phyloP scores from a whole-genome alignment of 1,284 basidiomycete species.

The Irpex rosettiformis region DNA sequence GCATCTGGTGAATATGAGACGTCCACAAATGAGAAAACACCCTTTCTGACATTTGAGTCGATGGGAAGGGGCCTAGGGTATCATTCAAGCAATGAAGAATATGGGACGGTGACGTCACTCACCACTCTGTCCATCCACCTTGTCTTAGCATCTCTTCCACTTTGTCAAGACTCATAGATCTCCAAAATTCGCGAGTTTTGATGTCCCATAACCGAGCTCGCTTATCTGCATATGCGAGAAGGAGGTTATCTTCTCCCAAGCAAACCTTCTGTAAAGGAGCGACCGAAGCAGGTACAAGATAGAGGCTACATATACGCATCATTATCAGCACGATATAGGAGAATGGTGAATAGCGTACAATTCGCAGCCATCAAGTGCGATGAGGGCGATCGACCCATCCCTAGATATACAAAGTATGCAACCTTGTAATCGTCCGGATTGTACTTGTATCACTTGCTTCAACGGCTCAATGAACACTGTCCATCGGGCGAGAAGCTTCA shows the following conservation, averaged over 20 bases:
- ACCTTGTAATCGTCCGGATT: slow-evolving; percentile 59
- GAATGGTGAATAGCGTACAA: slow-evolving; percentile 63
- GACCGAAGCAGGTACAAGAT: slow-evolving; percentile 59
- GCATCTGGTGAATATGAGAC: slow-evolving; percentile 14
- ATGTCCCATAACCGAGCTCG: slow-evolving; percentile 88
- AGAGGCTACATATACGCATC: slow-evolving; percentile 53
- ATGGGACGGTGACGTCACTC: no score
- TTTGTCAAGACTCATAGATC: slow-evolving; percentile 77
- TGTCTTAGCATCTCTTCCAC: slow-evolving; percentile 71
- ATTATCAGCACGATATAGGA: no score
- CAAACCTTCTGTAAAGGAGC: slow-evolving; percentile 65
- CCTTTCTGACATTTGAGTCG: not conserved
- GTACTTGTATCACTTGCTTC: slow-evolving; percentile 52
- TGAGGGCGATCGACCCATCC: slow-evolving; percentile 81
- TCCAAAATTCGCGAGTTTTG: slow-evolving; percentile 80
- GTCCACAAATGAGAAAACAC: not conserved
- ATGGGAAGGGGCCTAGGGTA: not conserved
- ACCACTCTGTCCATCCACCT: slow-evolving; percentile 74
- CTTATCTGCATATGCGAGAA: slow-evolving; percentile 76
- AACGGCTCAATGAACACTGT: slow-evolving; percentile 68
- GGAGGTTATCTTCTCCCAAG: slow-evolving; percentile 66
- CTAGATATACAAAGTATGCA: slow-evolving; percentile 72
- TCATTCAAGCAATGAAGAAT: not conserved
- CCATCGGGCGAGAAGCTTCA: slow-evolving; percentile 66
- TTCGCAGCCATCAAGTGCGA: slow-evolving; percentile 74